Evolutionary conservation across 345 rosid species (phyloP).

Genomic region (Triadica sebifera): DNA sequence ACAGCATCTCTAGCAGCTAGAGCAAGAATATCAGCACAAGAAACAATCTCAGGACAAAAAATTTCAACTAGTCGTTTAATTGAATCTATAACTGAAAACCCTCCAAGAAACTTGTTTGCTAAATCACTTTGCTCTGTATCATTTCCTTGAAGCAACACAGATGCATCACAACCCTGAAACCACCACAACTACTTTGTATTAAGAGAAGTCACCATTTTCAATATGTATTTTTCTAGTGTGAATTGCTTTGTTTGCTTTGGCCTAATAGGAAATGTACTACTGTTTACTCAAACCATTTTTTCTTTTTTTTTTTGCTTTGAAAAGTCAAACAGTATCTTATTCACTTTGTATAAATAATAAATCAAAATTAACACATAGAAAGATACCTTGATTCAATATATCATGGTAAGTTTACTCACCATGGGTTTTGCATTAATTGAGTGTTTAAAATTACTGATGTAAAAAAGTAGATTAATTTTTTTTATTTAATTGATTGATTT

Average conservation of each 20-base stretch:
- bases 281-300: background rate
- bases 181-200: background rate
- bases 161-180: conserved; percentile 82
- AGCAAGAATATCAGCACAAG: conserved; percentile 71
- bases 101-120: conserved; percentile 72
- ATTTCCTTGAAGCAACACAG: conserved; percentile 77
- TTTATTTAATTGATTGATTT: too few species aligned
- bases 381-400: background rate
- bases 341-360: too few species aligned
- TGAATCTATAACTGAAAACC: conserved; percentile 60
- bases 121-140: conserved; percentile 80
- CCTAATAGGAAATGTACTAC: background rate
- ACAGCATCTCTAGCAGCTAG: conserved; percentile 83
- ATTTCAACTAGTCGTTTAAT: conserved; percentile 65
- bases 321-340: too few species aligned
- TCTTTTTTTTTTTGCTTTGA: too few species aligned
- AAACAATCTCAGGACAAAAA: conserved; percentile 63
- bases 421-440: too few species aligned
- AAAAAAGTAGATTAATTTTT: too few species aligned
- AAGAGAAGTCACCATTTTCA: conserved; percentile 1
- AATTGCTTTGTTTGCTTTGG: background rate
- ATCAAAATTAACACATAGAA: background rate
- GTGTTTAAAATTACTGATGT: too few species aligned
- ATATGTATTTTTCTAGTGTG: background rate
- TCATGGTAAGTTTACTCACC: background rate